Conservation (phyloP, 2,329 filamentous ascomycete species). For the Shiraia sp. region DNA sequence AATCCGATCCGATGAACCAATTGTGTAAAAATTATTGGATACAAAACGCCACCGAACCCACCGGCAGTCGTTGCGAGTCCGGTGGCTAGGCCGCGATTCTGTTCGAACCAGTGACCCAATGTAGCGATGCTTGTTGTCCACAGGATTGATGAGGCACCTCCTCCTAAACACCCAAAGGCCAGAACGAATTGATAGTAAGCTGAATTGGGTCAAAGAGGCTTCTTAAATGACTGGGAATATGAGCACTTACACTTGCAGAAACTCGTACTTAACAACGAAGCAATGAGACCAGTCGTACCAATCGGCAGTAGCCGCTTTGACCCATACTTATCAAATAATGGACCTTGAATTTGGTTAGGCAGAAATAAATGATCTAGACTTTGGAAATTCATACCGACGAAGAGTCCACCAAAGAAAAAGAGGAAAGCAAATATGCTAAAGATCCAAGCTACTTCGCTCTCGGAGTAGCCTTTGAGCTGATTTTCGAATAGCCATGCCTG, state of each 20-base stretch:
- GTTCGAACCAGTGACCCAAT: constrained; percentile 29
- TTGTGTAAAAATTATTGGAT: constrained; percentile 23
- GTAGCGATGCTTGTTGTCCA: constrained; percentile 24
- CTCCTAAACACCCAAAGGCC: constrained; percentile 33
- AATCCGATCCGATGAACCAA: constrained; percentile 20
- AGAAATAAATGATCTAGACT: not conserved
- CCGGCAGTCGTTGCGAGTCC: constrained; percentile 31
- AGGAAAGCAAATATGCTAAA: constrained; percentile 79
- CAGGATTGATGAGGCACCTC: constrained; percentile 34
- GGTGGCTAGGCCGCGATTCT: constrained; percentile 27
- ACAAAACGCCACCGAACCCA: constrained; percentile 28
- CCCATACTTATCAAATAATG: constrained; percentile 8
- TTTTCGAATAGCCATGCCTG: constrained; percentile 74
- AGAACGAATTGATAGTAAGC: constrained; percentile 43
- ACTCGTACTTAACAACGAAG: constrained; percentile 1
- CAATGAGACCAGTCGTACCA: not conserved
- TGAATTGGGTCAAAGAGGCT: not conserved
- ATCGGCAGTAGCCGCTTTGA: not conserved
- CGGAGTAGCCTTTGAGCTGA: constrained; percentile 67
- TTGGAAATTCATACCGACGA: not conserved
- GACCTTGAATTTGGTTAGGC: not conserved
- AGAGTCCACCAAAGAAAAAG: constrained; percentile 70
- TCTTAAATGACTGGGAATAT: not conserved
- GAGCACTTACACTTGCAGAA: constrained; percentile 2
- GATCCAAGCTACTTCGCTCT: constrained; percentile 77